phyloP scores from a whole-genome alignment of 1,284 basidiomycete genomes.

The Ganoderma lingzhi region DNA sequence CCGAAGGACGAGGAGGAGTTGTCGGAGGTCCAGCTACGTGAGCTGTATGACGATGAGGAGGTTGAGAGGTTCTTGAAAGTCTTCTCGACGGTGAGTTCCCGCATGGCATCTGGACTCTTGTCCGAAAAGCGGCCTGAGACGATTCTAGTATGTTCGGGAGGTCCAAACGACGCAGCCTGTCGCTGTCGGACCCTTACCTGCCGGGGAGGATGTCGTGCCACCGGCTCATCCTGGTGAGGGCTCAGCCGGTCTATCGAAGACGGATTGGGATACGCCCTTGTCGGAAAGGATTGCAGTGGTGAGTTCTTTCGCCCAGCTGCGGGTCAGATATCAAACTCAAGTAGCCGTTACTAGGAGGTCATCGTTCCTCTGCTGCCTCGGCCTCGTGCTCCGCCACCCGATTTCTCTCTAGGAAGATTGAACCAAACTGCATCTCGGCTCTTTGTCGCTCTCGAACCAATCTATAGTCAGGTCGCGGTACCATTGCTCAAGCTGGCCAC shows the following conservation, averaged over 20 bases:
- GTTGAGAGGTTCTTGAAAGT: slow-evolving; percentile 63
- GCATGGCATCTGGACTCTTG: background rate
- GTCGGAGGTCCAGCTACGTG: slow-evolving; percentile 54
- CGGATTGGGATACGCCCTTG: slow-evolving; percentile 11
- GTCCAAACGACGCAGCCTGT: slow-evolving; percentile 47
- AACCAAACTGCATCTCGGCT: slow-evolving; percentile 61
- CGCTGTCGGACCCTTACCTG: background rate
- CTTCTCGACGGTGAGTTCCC: slow-evolving; percentile 59
- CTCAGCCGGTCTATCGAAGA: background rate
- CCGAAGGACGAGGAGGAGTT: slow-evolving; percentile 37
- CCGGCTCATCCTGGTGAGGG: background rate
- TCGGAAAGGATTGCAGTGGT: slow-evolving; percentile 27
- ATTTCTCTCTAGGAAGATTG: slow-evolving; percentile 62
- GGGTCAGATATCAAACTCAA: background rate
- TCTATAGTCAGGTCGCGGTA: slow-evolving; percentile 55
- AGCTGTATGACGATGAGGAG: slow-evolving; percentile 69
- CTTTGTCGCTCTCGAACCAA: slow-evolving; percentile 59
- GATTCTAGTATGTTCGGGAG: slow-evolving; percentile 64
- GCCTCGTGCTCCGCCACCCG: slow-evolving; percentile 44
- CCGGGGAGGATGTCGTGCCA: background rate
- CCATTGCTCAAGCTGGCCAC: slow-evolving; percentile 55
- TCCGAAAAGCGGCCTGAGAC: background rate
- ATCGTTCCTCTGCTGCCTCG: slow-evolving; percentile 56
- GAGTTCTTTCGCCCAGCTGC: background rate
- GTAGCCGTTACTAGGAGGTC: slow-evolving; percentile 45